These are phyloP conservation scores for Cladophialophora chaetospira DNA, from an alignment of 2,329 filamentous ascomycete genomes.

Conservation along the genomic window DNA sequence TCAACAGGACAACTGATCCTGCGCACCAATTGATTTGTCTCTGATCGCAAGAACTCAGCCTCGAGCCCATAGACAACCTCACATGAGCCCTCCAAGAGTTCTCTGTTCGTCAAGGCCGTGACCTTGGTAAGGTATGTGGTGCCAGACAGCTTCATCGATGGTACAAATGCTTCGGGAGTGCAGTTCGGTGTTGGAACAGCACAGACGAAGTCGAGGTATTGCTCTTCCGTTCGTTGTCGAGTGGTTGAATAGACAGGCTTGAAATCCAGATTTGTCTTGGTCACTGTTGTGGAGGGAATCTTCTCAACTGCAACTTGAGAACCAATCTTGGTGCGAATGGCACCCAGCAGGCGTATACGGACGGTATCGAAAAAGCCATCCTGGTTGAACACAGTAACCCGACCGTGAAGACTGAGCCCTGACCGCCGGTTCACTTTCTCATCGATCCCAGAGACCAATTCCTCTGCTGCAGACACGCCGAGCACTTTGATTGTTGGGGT, in stretches of 20 bases:
- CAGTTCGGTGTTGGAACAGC: slow-evolving; percentile 8
- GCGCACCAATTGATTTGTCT: slow-evolving; percentile 15
- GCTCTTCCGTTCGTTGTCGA: slow-evolving; percentile 17
- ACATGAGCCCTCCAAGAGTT: slow-evolving; percentile 25
- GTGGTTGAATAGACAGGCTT: slow-evolving; percentile 23
- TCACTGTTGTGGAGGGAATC: slow-evolving; percentile 15
- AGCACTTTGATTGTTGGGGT: slow-evolving; percentile 23
- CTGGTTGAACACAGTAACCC: slow-evolving; percentile 18
- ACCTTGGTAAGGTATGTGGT: slow-evolving; percentile 26
- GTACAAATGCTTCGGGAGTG: slow-evolving; percentile 14
- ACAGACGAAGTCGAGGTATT: slow-evolving; percentile 25
- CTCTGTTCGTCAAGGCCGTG: slow-evolving; percentile 22
- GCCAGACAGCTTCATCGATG: slow-evolving; percentile 23
- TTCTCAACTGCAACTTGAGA: slow-evolving; percentile 17
- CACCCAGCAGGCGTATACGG: slow-evolving; percentile 19
- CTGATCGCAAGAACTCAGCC: slow-evolving; percentile 22
- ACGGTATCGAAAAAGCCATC: slow-evolving; percentile 25
- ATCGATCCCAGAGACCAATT: neutral
- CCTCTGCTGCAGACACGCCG: slow-evolving; percentile 15
- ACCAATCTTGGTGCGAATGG: slow-evolving; percentile 21
- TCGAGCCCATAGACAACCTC: slow-evolving; percentile 27
- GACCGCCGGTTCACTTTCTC: slow-evolving; percentile 10
- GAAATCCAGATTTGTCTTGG: slow-evolving; percentile 20
- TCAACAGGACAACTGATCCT: slow-evolving; percentile 24
- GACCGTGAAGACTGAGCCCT: slow-evolving; percentile 18